Base-by-base conservation (phyloP, 148 eudicot species). In the Dianthus caryophyllus region DNA sequence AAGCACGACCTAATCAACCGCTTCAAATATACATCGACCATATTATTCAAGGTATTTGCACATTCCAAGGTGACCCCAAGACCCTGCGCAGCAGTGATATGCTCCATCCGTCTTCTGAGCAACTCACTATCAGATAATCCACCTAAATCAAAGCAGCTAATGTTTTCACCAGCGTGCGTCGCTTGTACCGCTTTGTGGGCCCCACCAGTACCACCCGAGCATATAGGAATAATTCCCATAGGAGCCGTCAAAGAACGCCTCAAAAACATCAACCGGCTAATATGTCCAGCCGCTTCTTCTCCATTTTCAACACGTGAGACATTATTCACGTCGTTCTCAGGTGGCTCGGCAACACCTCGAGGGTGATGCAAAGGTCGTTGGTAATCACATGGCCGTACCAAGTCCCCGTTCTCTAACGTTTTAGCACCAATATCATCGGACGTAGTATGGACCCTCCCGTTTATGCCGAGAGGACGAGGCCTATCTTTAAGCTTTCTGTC, bases 21-120 rank as follows among this genome's bases (percentile, higher is more conserved):
- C 77, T 75, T 85, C 83, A 83, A 74, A 73, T 85, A 79, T 73
- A 75, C 78, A 67, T 83, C 87, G 70, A 83, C 67, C 81, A 77
- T 77, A 73, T 74, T 80, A 71, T 85, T 81, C 69, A 83, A 71
- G 53, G 71, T 69, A 69, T 77, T 83, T 27, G 90, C 82, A 55
- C 80, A 83, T 36, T 85, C 85, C 75, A 75, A 62, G 41, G 87
- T 69, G 67, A 85, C 85, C 60, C 85, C 83, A 24, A 83, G 69
- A 39, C 85, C 90, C 67, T 81, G 84, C 44, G 67, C 62, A 1
- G 64, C 70, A 20, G 83, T 78, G 77, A 83, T 79, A 72, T 79
- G 87, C 79, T 83, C 87, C 87, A 85, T 83, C 17, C 76, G 76
- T 69, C 72, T 71, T 58, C 76, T 76, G 24, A 85, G 73, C 18